A percentile compares a stretch with the other conserved stretches of the same genome.
phyloP scores from a whole-genome alignment of 169 alveolate genomes.

The Plasmodium blacklocki region DNA sequence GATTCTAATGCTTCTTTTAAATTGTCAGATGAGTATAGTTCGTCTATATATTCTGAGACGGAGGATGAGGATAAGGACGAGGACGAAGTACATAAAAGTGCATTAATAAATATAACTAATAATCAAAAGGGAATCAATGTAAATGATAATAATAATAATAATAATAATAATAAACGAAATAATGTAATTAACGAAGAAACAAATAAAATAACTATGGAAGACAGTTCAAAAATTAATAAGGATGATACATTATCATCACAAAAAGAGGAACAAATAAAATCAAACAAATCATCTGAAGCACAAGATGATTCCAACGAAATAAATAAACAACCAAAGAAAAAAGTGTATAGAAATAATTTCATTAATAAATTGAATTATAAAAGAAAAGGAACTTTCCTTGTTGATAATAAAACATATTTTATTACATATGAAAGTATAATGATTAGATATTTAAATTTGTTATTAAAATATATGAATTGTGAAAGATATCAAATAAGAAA shows the following conservation, averaged over 20 bases:
- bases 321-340: background rate
- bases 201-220: background rate
- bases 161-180: background rate
- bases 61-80: conserved; percentile 14
- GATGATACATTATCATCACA: background rate
- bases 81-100: background rate
- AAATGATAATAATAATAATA: background rate
- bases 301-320: background rate
- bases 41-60: conserved; percentile 59
- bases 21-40: conserved; percentile 44
- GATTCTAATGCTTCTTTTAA: conserved; percentile 44
- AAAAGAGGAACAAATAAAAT: background rate
- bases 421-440: conserved; percentile 49
- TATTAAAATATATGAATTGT: conserved; percentile 55
- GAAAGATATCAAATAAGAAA: conserved; percentile 57
- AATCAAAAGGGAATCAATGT: background rate
- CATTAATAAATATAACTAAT: background rate
- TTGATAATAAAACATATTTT: conserved; percentile 38
- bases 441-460: conserved; percentile 49
- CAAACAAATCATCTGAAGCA: background rate
- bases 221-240: background rate
- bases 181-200: background rate
- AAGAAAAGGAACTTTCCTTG: conserved; percentile 13
- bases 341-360: background rate
- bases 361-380: conserved; percentile 11